phyloP scores from a whole-genome alignment of 2,329 filamentous ascomycete genomes.

The Ceratocystiopsis sp. region DNA sequence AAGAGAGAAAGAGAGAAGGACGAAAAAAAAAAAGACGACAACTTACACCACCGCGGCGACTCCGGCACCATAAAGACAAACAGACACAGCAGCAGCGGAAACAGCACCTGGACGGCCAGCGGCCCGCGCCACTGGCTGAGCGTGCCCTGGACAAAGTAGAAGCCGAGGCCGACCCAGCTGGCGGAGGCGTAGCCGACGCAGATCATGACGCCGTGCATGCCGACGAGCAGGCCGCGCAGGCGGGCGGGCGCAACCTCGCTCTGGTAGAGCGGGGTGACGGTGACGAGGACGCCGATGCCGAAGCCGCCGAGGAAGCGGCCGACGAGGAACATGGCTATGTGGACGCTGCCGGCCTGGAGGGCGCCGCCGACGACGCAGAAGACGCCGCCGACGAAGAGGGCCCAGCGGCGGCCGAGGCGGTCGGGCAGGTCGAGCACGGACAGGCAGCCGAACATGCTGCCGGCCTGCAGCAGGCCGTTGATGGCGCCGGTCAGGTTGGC shows the following conservation, averaged over 20 bases:
- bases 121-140: constrained; percentile 18
- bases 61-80: constrained; percentile 16
- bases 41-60: constrained; percentile 11
- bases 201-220: constrained; percentile 15
- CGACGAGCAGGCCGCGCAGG: constrained; percentile 4
- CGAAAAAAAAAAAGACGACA: constrained; percentile 9
- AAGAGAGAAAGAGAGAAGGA: not conserved
- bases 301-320: constrained; percentile 8
- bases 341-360: constrained; percentile 14
- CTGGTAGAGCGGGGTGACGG: constrained; percentile 7
- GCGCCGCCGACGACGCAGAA: constrained; percentile 15
- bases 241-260: constrained; percentile 20
- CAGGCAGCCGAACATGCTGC: constrained; percentile 2
- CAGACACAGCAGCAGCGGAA: constrained; percentile 5
- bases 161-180: constrained; percentile 6
- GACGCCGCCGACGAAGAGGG: constrained; percentile 16
- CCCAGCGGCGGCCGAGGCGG: constrained; percentile 19
- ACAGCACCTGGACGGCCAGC: constrained; percentile 17
- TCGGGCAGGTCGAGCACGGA: not conserved
- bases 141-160: constrained; percentile 2
- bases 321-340: constrained; percentile 15
- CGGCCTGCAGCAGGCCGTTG: constrained; percentile 1
- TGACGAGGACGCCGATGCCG: not conserved
- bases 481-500: constrained; percentile 1
- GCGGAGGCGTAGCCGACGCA: constrained; percentile 18